Base-by-base conservation (phyloP, 345 rosid genomes). In the Salix viminalis region DNA sequence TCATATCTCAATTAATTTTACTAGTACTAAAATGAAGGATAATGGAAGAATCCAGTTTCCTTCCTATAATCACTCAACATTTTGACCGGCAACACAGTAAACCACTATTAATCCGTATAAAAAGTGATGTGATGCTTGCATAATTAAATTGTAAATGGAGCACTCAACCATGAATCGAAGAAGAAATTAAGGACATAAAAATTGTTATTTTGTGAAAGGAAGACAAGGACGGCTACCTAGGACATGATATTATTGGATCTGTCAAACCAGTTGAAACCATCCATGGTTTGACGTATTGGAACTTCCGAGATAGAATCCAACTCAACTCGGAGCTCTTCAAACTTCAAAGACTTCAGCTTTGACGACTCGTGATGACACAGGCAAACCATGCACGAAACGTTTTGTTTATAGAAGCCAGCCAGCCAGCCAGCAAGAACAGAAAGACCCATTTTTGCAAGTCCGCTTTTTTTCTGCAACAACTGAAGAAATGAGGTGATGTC, bases 401-500 rank as follows among this genome's bases (percentile, higher is more conserved):
- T n/a, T 58, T 58, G 62, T 58, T 58, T n/a, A 56, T 58, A 10
- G 64, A 58, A 23, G 24, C 24, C 4, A 58, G 62, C 62, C 6
- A 58, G 26, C 23, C 28, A 58, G 26, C 23, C 28, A 36, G 37
- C 37, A 5, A 58, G 62, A 23, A 58, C 46, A 58, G 64, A 23
- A n/a, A 58, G 68, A 32, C 41, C 39, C 68, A 16, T 81, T 39
- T 72, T 26, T 26, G 36, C 52, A 23, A 15, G 2, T 50, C 28
- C 44, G n/a, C 11, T 44, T 32, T 48, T 48, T 1, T 74, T 69
- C 77, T 72, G 67, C 81, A 41, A 44, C 64, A 68, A 48, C 72
- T 30, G 48, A 56, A 34, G 23, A 48, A 21, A 50, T 69, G 65
- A 79, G 85, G 80, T 73, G 75, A 77, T 75, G 65, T 75, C 70